phyloP scores from a whole-genome alignment of 306 rosid species.

The Morella rubra region DNA sequence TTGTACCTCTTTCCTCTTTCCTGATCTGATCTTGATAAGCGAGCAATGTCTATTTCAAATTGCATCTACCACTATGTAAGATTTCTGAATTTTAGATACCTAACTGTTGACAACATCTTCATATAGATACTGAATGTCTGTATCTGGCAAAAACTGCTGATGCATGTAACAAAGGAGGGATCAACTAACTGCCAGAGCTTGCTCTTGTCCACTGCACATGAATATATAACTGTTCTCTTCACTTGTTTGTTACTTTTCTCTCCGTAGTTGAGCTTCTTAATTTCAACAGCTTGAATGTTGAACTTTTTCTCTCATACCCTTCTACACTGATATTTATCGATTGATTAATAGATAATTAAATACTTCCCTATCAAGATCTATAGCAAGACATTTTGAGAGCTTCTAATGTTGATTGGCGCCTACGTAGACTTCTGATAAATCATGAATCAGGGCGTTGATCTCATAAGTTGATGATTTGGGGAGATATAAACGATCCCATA shows the following conservation, averaged over 20 bases:
- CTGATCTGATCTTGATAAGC: slow-evolving; percentile 61
- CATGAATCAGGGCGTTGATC: too few species aligned
- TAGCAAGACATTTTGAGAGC: background rate
- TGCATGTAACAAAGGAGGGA: slow-evolving; percentile 27
- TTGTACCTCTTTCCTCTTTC: slow-evolving; percentile 38
- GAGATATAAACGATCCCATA: too few species aligned
- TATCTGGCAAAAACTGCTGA: slow-evolving; percentile 29
- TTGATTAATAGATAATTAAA: too few species aligned
- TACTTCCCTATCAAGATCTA: background rate
- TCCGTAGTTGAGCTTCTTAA: background rate
- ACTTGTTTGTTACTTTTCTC: background rate
- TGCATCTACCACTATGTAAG: slow-evolving; percentile 36
- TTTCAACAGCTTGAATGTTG: background rate
- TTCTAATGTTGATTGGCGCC: background rate
- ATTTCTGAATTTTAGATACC: slow-evolving; percentile 27
- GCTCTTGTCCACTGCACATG: background rate
- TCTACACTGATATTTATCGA: background rate
- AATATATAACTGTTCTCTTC: background rate
- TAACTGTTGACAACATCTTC: slow-evolving; percentile 6
- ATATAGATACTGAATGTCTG: slow-evolving; percentile 42
- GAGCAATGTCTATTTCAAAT: slow-evolving; percentile 40
- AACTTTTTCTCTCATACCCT: background rate
- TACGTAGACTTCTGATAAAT: background rate
- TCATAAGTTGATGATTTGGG: too few species aligned
- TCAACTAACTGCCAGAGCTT: too few species aligned